Conservation (phyloP, 2,329 filamentous ascomycete species). For the Fusarium secorum region DNA sequence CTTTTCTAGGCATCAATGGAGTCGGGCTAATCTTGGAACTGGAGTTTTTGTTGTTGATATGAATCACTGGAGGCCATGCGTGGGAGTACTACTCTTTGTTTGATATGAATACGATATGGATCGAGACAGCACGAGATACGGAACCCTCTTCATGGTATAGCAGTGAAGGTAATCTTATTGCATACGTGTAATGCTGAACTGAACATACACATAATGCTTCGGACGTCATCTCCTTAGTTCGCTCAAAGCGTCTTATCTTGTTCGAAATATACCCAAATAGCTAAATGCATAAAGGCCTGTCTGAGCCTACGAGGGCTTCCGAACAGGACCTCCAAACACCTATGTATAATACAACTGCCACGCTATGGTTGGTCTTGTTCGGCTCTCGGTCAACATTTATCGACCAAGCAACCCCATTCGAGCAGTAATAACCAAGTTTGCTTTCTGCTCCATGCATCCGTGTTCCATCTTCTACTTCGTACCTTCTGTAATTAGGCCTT, state of each 20-base stretch:
- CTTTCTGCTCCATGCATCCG: background rate
- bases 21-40: constrained; percentile 26
- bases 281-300: constrained; percentile 2
- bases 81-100: constrained; percentile 9
- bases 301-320: constrained; percentile 4
- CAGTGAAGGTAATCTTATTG: background rate
- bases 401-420: constrained; percentile 5
- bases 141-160: background rate
- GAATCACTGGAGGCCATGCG: constrained; percentile 7
- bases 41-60: constrained; percentile 27
- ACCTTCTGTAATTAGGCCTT: constrained; percentile 2
- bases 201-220: background rate
- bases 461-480: constrained; percentile 7
- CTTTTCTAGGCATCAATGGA: constrained; percentile 34
- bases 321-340: background rate
- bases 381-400: background rate
- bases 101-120: constrained; percentile 1
- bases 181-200: background rate
- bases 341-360: constrained; percentile 33
- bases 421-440: constrained; percentile 13
- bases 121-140: background rate
- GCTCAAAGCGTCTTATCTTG: constrained; percentile 14
- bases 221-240: background rate
- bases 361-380: background rate
- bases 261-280: constrained; percentile 14